A percentile compares a stretch with the other conserved stretches of the same genome.
These are phyloP conservation scores for Skeletonema marinoi DNA, from an alignment of 108 stramenopile genomes.

Conservation along the genomic window DNA sequence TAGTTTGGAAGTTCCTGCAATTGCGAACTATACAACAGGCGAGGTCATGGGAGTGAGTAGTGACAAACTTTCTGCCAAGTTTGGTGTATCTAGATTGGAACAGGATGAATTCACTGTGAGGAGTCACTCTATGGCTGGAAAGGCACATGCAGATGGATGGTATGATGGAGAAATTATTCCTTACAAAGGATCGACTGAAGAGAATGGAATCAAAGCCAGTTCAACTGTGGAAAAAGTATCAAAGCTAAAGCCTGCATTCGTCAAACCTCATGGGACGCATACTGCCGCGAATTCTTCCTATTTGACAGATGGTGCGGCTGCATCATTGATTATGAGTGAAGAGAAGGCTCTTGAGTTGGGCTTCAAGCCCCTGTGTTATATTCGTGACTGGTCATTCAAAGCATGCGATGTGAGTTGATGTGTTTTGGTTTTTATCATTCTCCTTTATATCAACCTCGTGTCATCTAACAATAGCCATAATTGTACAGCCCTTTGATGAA, in stretches of 20 bases:
- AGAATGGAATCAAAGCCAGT: slow-evolving; percentile 97
- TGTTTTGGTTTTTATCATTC: neutral
- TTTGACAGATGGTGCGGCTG: slow-evolving; percentile 97
- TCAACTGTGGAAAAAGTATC: slow-evolving; percentile 90
- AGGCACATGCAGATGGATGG: slow-evolving; percentile 92
- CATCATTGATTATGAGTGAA: slow-evolving; percentile 93
- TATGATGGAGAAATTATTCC: slow-evolving; percentile 93
- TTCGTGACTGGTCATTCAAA: slow-evolving; percentile 94
- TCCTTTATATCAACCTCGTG: neutral
- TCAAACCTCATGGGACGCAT: slow-evolving; percentile 98
- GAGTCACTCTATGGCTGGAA: slow-evolving; percentile 86
- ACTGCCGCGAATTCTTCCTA: slow-evolving; percentile 98
- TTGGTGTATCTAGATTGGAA: slow-evolving; percentile 91
- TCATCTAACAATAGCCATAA: neutral
- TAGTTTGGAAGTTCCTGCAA: slow-evolving; percentile 94
- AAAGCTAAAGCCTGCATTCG: slow-evolving; percentile 96
- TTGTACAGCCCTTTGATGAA: slow-evolving; percentile 89
- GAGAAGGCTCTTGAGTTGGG: slow-evolving; percentile 95
- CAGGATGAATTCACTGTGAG: slow-evolving; percentile 96
- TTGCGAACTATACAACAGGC: slow-evolving; percentile 98
- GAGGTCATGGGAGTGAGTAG: slow-evolving; percentile 99
- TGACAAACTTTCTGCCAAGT: slow-evolving; percentile 94
- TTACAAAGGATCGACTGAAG: slow-evolving; percentile 85
- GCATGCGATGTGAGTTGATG: slow-evolving; percentile 74
- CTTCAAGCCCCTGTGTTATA: slow-evolving; percentile 91